These are phyloP conservation scores for thale cress (Arabidopsis thaliana) DNA, from an alignment of 345 rosid genomes.

Conservation along the genomic window TAIR10.1 NC_003076.8:5399001-5399500, in stretches of 20 bases:
- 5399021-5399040: conserved; percentile 44
- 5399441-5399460: not conserved
- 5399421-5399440: not conserved
- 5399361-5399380: not conserved
- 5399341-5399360: conserved; percentile 19
- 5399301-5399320: conserved; percentile 15
- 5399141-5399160: conserved; percentile 13
- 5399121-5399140: conserved; percentile 38
- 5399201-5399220: conserved; percentile 29
- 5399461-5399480: not conserved
- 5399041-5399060: conserved; percentile 22
- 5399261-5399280: conserved; percentile 20
- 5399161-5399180: conserved; percentile 16
- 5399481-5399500: not conserved
- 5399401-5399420: not conserved
- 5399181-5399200: not conserved
- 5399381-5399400: not conserved
- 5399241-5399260: conserved; percentile 37
- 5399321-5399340: conserved; percentile 22
- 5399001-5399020: conserved; percentile 42
- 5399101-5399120: conserved; percentile 33
- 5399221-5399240: conserved; percentile 22
- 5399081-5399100: conserved; percentile 40
- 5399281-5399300: conserved; percentile 28
- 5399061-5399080: conserved; percentile 38